A percentile compares a stretch with the other conserved stretches of the same genome.
These are phyloP conservation scores for Podospora comata DNA, from an alignment of 495 filamentous ascomycete species.

Conservation along the genomic window DNA sequence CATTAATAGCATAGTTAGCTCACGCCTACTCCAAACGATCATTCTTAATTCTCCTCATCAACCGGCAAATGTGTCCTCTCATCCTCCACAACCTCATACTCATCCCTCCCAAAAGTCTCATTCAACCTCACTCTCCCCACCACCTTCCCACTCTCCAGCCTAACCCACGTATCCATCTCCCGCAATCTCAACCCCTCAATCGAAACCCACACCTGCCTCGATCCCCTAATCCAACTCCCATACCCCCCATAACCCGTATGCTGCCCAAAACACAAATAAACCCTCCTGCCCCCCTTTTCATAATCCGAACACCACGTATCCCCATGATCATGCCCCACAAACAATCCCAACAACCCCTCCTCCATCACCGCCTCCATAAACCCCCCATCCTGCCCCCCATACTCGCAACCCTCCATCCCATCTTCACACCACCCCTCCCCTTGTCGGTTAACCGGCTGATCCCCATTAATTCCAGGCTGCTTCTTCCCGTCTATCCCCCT, in stretches of 20 bases:
- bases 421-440: slow-evolving; percentile 50
- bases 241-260: slow-evolving; percentile 73
- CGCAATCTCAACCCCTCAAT: slow-evolving; percentile 35
- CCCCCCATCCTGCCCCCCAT: slow-evolving; percentile 55
- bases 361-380: slow-evolving; percentile 66
- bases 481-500: slow-evolving; percentile 36
- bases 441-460: slow-evolving; percentile 50
- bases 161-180: slow-evolving; percentile 60
- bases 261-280: slow-evolving; percentile 64
- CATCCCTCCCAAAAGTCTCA: slow-evolving; percentile 61
- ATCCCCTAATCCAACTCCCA: slow-evolving; percentile 59
- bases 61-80: slow-evolving; percentile 28
- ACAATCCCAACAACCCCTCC: slow-evolving; percentile 57
- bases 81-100: slow-evolving; percentile 47
- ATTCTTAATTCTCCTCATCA: too few relatives aligned
- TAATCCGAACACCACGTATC: slow-evolving; percentile 62
- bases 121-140: slow-evolving; percentile 62
- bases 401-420: slow-evolving; percentile 40
- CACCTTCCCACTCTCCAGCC: slow-evolving; percentile 58
- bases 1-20: too few relatives aligned
- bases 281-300: slow-evolving; percentile 37
- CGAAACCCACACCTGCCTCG: slow-evolving; percentile 55
- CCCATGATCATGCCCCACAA: slow-evolving; percentile 69
- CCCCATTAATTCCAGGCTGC: slow-evolving; percentile 66
- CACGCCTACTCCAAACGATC: too few relatives aligned